Conservation (phyloP, 805 yeast genomes). For the Wickerhamomyces strasburgensis region DNA sequence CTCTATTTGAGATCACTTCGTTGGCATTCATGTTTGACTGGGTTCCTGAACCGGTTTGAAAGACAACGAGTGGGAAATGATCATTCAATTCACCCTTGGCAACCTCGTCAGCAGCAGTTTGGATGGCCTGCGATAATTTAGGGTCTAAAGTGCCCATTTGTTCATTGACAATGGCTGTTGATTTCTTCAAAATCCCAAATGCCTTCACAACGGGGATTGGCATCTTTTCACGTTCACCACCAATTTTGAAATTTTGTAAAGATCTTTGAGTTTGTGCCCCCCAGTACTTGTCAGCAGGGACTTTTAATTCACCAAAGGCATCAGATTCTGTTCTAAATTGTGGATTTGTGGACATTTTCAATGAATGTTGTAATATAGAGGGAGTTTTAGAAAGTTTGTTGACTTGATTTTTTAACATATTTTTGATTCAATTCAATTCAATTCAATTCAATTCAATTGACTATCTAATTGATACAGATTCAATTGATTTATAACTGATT, state of each 20-base stretch:
- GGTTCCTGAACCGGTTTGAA: constrained; percentile 99
- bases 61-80: constrained; percentile 96
- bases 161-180: constrained; percentile 89
- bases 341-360: too few relatives aligned
- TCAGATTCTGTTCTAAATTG: constrained; percentile 74
- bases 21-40: constrained; percentile 99
- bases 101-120: constrained; percentile 94
- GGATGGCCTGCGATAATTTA: constrained; percentile 75
- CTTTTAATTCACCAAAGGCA: constrained; percentile 96
- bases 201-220: constrained; percentile 89
- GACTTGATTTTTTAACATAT: neutral
- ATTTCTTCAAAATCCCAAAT: constrained; percentile 89
- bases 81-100: constrained; percentile 85
- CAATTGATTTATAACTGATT: too few relatives aligned
- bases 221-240: constrained; percentile 85
- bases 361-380: too few relatives aligned
- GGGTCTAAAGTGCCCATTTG: constrained; percentile 80
- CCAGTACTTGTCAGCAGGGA: constrained; percentile 83
- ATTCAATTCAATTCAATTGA: neutral
- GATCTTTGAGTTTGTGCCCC: constrained; percentile 99
- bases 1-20: constrained; percentile 97
- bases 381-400: neutral
- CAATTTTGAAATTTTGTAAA: constrained; percentile 88
- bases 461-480: neutral
- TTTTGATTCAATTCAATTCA: too few relatives aligned